Evolutionary conservation across 78 protist species (phyloP).

Genomic region (Trichosphaerium sp.): DNA sequence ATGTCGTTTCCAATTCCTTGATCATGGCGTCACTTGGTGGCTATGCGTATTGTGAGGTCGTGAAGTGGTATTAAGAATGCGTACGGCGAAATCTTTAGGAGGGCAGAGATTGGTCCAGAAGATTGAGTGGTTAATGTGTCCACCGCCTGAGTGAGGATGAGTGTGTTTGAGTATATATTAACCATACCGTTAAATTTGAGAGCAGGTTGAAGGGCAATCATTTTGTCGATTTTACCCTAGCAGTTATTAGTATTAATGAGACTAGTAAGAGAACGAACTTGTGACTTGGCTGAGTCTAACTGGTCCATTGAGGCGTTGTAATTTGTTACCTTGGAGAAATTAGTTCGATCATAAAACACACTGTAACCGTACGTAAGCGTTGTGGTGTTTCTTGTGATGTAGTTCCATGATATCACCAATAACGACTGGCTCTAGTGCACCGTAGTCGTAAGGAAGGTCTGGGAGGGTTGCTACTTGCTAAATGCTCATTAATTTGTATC

Average conservation of each 20-base stretch:
- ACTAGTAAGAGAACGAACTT: not conserved
- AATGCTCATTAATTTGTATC: no score
- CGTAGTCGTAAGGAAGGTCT: slow-evolving; percentile 69
- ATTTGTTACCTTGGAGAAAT: slow-evolving; percentile 60
- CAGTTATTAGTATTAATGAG: not conserved
- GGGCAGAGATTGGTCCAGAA: slow-evolving; percentile 87
- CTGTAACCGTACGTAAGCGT: slow-evolving; percentile 24
- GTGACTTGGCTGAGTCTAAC: slow-evolving; percentile 46
- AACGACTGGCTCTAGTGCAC: slow-evolving; percentile 72
- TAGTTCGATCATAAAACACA: not conserved
- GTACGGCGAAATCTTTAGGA: no score
- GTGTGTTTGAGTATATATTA: no score
- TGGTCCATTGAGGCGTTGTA: slow-evolving; percentile 66
- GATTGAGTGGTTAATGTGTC: slow-evolving; percentile 88
- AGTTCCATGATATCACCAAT: slow-evolving; percentile 63
- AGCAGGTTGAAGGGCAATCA: slow-evolving; percentile 67
- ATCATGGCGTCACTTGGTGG: slow-evolving; percentile 33
- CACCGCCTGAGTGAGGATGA: no score
- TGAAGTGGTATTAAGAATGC: no score
- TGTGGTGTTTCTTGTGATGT: slow-evolving; percentile 73
- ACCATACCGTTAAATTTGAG: slow-evolving; percentile 81
- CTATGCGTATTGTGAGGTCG: no score
- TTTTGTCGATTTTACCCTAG: slow-evolving; percentile 9
- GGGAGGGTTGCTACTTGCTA: no score
- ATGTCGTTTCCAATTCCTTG: slow-evolving; percentile 14